These are phyloP conservation scores for Spergularia marina DNA, from an alignment of 148 eudicot species.

Conservation along the genomic window DNA sequence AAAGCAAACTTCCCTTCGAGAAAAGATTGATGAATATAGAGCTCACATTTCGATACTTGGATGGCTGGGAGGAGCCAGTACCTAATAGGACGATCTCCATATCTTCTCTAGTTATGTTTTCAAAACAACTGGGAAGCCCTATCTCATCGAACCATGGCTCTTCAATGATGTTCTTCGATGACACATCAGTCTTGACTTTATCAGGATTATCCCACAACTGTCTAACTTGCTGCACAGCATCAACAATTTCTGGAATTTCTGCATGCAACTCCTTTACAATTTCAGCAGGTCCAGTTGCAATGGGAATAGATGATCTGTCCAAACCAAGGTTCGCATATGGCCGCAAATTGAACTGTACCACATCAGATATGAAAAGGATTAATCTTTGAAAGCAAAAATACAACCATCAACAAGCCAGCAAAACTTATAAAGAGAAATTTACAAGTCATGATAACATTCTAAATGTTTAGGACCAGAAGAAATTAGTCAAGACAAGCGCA, in stretches of 20 bases:
- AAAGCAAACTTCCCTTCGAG: conserved; percentile 74
- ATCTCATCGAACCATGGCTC: conserved; percentile 72
- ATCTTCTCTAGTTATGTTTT: conserved; percentile 77
- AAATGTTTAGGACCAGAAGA: not conserved
- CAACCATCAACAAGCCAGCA: conserved; percentile 8
- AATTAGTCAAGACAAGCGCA: not conserved
- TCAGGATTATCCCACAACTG: conserved; percentile 38
- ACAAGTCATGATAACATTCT: not conserved
- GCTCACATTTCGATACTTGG: conserved; percentile 93
- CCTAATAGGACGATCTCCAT: conserved; percentile 94
- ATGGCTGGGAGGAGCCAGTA: conserved; percentile 98
- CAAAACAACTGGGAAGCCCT: conserved; percentile 68
- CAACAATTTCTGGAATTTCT: conserved; percentile 76
- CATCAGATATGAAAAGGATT: not conserved
- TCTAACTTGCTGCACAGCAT: conserved; percentile 57
- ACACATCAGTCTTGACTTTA: conserved; percentile 20
- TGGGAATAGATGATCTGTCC: conserved; percentile 65
- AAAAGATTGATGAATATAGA: conserved; percentile 85
- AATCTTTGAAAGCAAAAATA: not conserved
- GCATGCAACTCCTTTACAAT: conserved; percentile 56
- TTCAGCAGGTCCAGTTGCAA: conserved; percentile 27
- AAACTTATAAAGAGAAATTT: not conserved
- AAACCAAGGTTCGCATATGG: conserved; percentile 76
- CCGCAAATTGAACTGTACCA: conserved; percentile 79
- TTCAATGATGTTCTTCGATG: conserved; percentile 38